A percentile compares a stretch with the other conserved stretches of the same genome.
Evolutionary conservation across 2,329 filamentous ascomycete genomes (phyloP).

Genomic region (Fusarium hostae): DNA sequence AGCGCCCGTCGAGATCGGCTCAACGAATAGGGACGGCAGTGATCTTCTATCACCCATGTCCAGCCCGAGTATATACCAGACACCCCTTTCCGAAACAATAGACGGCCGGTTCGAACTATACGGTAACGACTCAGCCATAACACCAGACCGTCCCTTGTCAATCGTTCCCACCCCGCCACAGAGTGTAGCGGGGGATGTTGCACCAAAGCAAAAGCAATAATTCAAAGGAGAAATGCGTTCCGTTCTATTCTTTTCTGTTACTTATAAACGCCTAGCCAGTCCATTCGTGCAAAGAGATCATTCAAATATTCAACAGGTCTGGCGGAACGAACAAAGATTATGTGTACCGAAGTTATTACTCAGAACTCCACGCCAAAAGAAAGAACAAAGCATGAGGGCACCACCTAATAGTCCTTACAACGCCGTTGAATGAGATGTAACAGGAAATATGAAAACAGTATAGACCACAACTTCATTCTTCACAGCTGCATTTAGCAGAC

Average conservation of each 20-base stretch:
- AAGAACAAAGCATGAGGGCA: slow-evolving; percentile 20
- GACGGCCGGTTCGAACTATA: slow-evolving; percentile 58
- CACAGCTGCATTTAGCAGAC: slow-evolving; percentile 52
- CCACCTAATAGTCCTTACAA: slow-evolving; percentile 29
- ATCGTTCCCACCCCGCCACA: slow-evolving; percentile 42
- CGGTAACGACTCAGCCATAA: slow-evolving; percentile 48
- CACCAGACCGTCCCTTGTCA: slow-evolving; percentile 32
- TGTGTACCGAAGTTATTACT: slow-evolving; percentile 29
- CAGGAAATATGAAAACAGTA: not conserved
- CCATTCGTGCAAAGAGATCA: slow-evolving; percentile 38
- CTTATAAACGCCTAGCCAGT: slow-evolving; percentile 45
- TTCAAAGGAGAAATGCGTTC: slow-evolving; percentile 12
- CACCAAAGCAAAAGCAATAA: slow-evolving; percentile 15
- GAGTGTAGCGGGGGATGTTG: slow-evolving; percentile 26
- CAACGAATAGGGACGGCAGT: slow-evolving; percentile 38
- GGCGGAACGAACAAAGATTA: slow-evolving; percentile 36
- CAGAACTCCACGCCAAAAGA: slow-evolving; percentile 42
- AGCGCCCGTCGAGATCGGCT: slow-evolving; percentile 66
- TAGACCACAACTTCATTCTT: not conserved
- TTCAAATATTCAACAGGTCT: slow-evolving; percentile 37
- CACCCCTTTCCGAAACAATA: slow-evolving; percentile 44
- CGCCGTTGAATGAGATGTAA: slow-evolving; percentile 20
- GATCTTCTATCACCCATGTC: slow-evolving; percentile 34
- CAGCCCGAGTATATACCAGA: slow-evolving; percentile 32
- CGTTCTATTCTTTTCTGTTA: slow-evolving; percentile 40